Conservation (phyloP, 1,139 yeast genomes). For the Zygosaccharomyces pseudobailii region DNA sequence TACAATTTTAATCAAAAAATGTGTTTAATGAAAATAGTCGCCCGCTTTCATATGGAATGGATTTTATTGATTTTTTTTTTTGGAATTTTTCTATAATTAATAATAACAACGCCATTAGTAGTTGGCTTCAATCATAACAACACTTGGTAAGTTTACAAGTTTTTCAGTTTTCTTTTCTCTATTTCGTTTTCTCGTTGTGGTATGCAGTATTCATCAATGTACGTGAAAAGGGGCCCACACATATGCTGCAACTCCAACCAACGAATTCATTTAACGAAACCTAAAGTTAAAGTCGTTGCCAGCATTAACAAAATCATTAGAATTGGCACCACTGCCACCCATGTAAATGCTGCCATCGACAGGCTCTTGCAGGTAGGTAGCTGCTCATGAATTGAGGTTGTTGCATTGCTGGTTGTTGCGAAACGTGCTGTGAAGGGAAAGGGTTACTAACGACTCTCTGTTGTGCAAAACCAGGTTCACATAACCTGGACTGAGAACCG, state of each 20-base stretch:
- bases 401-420: conserved; percentile 6
- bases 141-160: background rate
- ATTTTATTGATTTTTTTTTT: background rate
- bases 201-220: conserved; percentile 6
- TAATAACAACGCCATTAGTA: conserved; percentile 4
- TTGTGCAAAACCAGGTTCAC: conserved; percentile 13
- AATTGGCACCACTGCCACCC: conserved; percentile 8
- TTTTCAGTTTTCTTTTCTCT: background rate
- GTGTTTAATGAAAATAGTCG: background rate
- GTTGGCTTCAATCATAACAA: conserved; percentile 3
- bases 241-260: background rate
- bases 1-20: background rate
- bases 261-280: conserved; percentile 6
- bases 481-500: conserved; percentile 11
- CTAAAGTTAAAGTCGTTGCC: conserved; percentile 9
- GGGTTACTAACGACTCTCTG: conserved; percentile 24
- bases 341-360: conserved; percentile 9
- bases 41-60: background rate
- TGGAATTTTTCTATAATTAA: conserved; percentile 1
- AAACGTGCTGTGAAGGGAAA: conserved; percentile 13
- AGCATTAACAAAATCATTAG: conserved; percentile 6
- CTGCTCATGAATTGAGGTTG: conserved; percentile 10
- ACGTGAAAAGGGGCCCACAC: conserved; percentile 1
- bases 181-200: background rate
- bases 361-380: conserved; percentile 8